phyloP scores from a whole-genome alignment of 768 basidiomycete species.

The Kwoniella dejecticola region DNA sequence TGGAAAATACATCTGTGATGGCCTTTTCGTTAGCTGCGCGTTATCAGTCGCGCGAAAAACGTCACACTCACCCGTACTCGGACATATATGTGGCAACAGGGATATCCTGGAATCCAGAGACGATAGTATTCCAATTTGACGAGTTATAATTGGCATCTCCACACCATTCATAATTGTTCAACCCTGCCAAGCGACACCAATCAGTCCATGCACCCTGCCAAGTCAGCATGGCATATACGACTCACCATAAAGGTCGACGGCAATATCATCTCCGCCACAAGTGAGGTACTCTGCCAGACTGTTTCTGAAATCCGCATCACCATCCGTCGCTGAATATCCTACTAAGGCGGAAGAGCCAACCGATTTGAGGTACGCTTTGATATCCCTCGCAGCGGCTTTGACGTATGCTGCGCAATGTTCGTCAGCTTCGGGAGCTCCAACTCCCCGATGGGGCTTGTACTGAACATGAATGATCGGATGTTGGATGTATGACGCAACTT shows the following conservation, averaged over 20 bases:
- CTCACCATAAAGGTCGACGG: constrained; percentile 84
- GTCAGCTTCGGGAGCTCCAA: too few species aligned
- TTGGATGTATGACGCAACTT: constrained; percentile 15
- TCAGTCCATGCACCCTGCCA: background rate
- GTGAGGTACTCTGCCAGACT: constrained; percentile 76
- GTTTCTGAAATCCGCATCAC: constrained; percentile 62
- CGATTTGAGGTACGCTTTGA: constrained; percentile 77
- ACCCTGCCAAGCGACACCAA: constrained; percentile 12
- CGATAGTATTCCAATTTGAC: constrained; percentile 60
- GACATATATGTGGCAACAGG: constrained; percentile 87
- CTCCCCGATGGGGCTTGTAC: too few species aligned
- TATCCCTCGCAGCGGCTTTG: constrained; percentile 87
- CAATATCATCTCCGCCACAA: constrained; percentile 69
- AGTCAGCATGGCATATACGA: background rate
- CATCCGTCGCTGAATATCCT: constrained; percentile 85
- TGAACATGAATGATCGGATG: background rate
- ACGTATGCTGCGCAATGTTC: constrained; percentile 63
- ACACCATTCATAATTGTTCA: constrained; percentile 72
- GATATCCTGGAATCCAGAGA: constrained; percentile 58
- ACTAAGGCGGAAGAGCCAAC: constrained; percentile 66
- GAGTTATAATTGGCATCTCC: constrained; percentile 65
- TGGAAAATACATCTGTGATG: constrained; percentile 61
- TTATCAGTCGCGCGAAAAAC: background rate
- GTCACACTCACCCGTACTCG: constrained; percentile 65
- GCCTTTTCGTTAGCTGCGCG: background rate